These are phyloP conservation scores for Puccinia polysora DNA, from an alignment of 1,284 basidiomycete genomes.

Conservation along the genomic window DNA sequence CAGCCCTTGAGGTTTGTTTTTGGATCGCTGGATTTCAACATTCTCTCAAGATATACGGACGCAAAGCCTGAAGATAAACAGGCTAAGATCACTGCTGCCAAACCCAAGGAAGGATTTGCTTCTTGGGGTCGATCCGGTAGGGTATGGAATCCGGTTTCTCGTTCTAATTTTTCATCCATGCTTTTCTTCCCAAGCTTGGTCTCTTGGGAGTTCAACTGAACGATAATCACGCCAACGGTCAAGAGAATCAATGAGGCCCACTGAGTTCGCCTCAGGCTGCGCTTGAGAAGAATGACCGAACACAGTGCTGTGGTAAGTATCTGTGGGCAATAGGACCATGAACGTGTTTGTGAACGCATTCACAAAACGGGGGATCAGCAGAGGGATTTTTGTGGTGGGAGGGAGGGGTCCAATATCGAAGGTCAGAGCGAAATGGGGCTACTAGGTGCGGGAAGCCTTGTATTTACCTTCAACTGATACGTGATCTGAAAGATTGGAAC, in stretches of 20 bases:
- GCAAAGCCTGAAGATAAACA: slow-evolving; percentile 54
- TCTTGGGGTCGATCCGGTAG: not conserved
- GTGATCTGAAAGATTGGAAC: slow-evolving; percentile 54
- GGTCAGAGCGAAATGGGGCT: not conserved
- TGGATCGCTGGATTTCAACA: slow-evolving; percentile 49
- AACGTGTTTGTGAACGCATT: not conserved
- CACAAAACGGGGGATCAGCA: not conserved
- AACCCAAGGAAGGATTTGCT: slow-evolving; percentile 52
- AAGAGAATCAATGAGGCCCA: slow-evolving; percentile 53
- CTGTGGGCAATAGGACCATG: slow-evolving; percentile 38
- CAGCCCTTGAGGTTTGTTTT: not conserved
- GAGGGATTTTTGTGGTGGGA: not conserved
- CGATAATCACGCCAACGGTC: slow-evolving; percentile 53
- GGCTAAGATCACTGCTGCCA: slow-evolving; percentile 52
- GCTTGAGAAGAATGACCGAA: slow-evolving; percentile 53
- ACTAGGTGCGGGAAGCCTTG: not conserved
- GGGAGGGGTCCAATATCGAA: not conserved
- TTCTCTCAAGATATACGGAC: slow-evolving; percentile 54
- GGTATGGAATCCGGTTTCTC: slow-evolving; percentile 17
- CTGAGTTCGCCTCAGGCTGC: slow-evolving; percentile 51
- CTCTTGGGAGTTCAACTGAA: slow-evolving; percentile 50
- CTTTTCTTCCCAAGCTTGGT: not conserved
- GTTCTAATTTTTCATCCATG: not conserved
- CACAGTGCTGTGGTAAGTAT: slow-evolving; percentile 54
- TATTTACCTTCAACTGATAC: slow-evolving; percentile 53